Evolutionary conservation across 352 stramenopile genomes (phyloP), one percentile per base, ranked within the genome.

Genomic region (Pilasporangium apinafurcum): DNA sequence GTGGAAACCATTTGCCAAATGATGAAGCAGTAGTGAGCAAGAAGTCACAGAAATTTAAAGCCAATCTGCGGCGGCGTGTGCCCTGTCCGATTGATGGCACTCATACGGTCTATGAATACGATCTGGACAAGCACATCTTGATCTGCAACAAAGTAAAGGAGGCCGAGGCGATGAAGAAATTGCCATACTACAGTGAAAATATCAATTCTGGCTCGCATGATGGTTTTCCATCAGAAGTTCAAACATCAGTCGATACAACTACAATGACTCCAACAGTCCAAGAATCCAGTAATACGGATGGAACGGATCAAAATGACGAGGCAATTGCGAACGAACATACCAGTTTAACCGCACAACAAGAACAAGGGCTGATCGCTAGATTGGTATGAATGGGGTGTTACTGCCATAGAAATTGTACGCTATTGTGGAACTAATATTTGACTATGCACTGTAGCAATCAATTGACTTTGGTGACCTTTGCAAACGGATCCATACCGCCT

Each of bases 111-210:
- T 92, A 90, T 58, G 58, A 72, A 46, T 90, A 67, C 51, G 81
- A 92, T 41, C 48, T 92, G 31, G 69, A 62, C 38, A 90, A 89
- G 60, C 81, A 92, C 56, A 60, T 86, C 34, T 50, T 77, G 33
- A 63, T 92, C 5, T 92, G 81, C 61, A 92, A 90, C 59, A 76
- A 74, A 10, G 62, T 80, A 20, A 86, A 86, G 43, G 75, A 90
- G 40, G 62, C 62, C 14, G 57, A 73, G 1, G 48, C 48, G n/a
- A 80, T 81, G 59, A 66, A 62, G 51, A 51, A 57, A 18, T 55
- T 90, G 36, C 72, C 78, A 16, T 90, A 75, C 53, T 92, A 88
- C 49, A 65, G 45, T 18, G 66, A 79, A 40, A 84, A 88, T 36
- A 86, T 92, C 46, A 92, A 92, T 55, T 89, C 77, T 24, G 81